These are phyloP conservation scores for Talaromyces sp. DNA, from an alignment of 2,329 filamentous ascomycete genomes.

Conservation along the genomic window DNA sequence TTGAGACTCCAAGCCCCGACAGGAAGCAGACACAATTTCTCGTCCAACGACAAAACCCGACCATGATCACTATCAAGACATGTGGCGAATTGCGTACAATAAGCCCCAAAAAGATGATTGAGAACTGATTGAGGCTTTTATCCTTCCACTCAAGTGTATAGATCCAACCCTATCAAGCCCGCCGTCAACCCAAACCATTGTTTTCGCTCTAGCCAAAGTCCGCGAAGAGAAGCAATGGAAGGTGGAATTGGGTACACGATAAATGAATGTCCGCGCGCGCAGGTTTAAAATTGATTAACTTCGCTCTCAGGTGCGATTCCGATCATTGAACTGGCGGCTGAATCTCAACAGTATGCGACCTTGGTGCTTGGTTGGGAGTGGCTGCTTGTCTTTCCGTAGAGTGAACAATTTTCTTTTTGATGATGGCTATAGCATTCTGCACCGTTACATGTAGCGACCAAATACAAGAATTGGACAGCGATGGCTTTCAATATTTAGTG, in stretches of 20 bases:
- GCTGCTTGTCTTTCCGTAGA: slow-evolving; percentile 24
- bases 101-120: neutral
- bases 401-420: neutral
- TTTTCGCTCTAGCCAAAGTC: neutral
- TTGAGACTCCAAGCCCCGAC: neutral
- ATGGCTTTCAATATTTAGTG: accelerated
- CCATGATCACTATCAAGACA: neutral
- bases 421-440: neutral
- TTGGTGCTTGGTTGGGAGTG: slow-evolving; percentile 26
- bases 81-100: neutral
- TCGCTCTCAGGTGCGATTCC: slow-evolving; percentile 7
- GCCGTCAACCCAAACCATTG: neutral
- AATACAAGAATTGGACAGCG: neutral
- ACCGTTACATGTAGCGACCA: neutral
- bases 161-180: neutral
- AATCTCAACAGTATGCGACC: slow-evolving; percentile 23
- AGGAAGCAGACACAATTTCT: neutral
- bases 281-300: slow-evolving; percentile 15
- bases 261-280: slow-evolving; percentile 12
- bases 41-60: neutral
- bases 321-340: slow-evolving; percentile 17
- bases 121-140: neutral
- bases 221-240: slow-evolving; percentile 22
- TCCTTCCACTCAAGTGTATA: neutral
- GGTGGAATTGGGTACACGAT: slow-evolving; percentile 4